phyloP scores from a whole-genome alignment of 441 rosid species.

The Gossypium trilobum region DNA sequence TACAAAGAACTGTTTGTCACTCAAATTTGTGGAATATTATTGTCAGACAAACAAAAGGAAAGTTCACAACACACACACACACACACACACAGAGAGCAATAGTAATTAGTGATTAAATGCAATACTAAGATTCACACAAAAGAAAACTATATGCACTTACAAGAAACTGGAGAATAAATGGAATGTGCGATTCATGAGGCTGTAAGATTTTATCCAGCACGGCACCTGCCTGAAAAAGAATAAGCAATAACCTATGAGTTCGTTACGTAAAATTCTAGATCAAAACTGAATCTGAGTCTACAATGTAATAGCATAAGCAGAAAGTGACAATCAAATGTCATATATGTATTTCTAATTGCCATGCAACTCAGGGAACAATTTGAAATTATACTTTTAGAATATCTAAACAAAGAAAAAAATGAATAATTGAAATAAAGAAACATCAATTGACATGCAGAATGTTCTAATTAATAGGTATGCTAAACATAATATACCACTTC shows the following conservation, averaged over 20 bases:
- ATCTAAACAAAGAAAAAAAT: not conserved
- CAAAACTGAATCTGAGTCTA: not conserved
- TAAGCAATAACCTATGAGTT: not conserved
- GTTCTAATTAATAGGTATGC: not conserved
- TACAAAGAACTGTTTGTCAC: not conserved
- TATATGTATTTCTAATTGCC: not conserved
- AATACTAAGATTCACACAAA: not conserved
- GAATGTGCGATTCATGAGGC: slow-evolving; percentile 92
- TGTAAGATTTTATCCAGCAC: slow-evolving; percentile 66
- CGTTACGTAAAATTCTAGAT: not conserved
- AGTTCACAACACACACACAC: not conserved
- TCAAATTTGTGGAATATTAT: slow-evolving; percentile 1
- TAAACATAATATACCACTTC: not conserved
- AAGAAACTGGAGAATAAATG: slow-evolving; percentile 87
- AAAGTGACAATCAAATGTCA: not conserved
- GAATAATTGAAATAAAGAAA: not conserved
- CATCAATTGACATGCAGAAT: not conserved
- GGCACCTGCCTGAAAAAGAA: slow-evolving; percentile 58
- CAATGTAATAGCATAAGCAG: not conserved
- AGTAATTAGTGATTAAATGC: not conserved
- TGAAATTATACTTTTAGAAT: not conserved
- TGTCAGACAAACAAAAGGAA: not conserved
- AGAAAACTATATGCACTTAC: slow-evolving; percentile 27
- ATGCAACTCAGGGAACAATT: slow-evolving; percentile 5
- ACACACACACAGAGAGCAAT: not conserved